Evolutionary conservation across 495 filamentous ascomycete species (phyloP).

Genomic region (Lasiosphaeriaceae sp.): DNA sequence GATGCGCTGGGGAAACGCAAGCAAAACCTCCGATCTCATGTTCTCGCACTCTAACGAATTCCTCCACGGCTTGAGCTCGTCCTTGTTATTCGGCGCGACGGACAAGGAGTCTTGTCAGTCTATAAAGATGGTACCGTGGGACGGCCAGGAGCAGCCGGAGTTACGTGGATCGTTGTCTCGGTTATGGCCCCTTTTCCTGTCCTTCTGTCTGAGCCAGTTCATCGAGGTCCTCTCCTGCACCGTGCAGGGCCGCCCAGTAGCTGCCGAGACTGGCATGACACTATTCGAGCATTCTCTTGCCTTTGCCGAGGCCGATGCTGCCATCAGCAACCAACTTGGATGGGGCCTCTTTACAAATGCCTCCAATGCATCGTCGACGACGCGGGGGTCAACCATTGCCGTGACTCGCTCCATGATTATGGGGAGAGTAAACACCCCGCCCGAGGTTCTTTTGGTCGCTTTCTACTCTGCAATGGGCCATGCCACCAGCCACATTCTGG

Average conservation of each 20-base stretch:
- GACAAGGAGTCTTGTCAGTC: conserved; percentile 69
- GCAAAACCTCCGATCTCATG: conserved; percentile 64
- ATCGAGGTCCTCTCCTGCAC: conserved; percentile 82
- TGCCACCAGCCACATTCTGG: conserved; percentile 77
- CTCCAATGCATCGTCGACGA: conserved; percentile 35
- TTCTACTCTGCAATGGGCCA: conserved; percentile 88
- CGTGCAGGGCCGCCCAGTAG: conserved; percentile 74
- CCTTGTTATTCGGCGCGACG: conserved; percentile 61
- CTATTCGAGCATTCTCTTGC: conserved; percentile 94
- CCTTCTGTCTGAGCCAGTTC: conserved; percentile 80
- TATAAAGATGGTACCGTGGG: conserved; percentile 61
- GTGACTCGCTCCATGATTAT: conserved; percentile 56
- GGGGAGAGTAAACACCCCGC: conserved; percentile 70
- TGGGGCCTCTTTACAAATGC: conserved; percentile 55
- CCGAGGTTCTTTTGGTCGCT: conserved; percentile 80
- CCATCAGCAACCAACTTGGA: conserved; percentile 70
- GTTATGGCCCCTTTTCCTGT: conserved; percentile 84
- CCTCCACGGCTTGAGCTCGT: conserved; percentile 64
- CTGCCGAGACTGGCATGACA: conserved; percentile 91
- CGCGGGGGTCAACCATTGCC: conserved; percentile 39
- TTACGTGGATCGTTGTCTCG: conserved; percentile 71
- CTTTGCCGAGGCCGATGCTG: conserved; percentile 91
- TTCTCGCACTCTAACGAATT: conserved; percentile 67
- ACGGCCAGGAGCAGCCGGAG: conserved; percentile 37
- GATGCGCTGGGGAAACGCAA: conserved; percentile 68